Percentiles rank a stretch among this genome's conserved stretches.
Conservation (phyloP, 225 moss, liverwort and hornwort genomes). For the Polytrichum commune region DNA sequence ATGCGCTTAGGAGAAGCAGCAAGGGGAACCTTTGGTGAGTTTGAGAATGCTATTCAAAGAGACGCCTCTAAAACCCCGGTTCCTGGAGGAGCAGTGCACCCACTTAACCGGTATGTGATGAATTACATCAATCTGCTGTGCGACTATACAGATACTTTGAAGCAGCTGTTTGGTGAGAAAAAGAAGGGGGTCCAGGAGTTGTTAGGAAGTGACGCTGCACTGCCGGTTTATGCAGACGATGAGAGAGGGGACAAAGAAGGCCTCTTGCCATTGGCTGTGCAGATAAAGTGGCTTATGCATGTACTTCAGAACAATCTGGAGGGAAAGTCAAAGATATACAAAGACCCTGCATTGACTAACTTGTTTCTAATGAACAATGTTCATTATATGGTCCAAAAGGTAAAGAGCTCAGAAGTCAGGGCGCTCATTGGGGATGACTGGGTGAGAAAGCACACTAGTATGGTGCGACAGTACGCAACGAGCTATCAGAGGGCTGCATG, state of each 20-base stretch:
- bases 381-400: conserved; percentile 97
- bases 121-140: conserved; percentile 91
- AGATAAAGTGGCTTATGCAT: conserved; percentile 86
- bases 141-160: conserved; percentile 88
- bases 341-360: conserved; percentile 75
- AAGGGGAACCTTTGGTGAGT: conserved; percentile 80
- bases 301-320: conserved; percentile 86
- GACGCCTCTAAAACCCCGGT: conserved; percentile 69
- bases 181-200: conserved; percentile 77
- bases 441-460: conserved; percentile 77
- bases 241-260: conserved; percentile 59
- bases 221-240: conserved; percentile 60
- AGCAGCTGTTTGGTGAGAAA: conserved; percentile 83
- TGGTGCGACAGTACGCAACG: conserved; percentile 82
- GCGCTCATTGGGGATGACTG: conserved; percentile 88
- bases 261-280: conserved; percentile 77
- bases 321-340: conserved; percentile 85
- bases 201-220: conserved; percentile 56
- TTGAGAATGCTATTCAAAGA: conserved; percentile 90
- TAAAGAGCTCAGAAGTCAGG: conserved; percentile 78
- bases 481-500: conserved; percentile 91
- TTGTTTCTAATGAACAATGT: conserved; percentile 98
- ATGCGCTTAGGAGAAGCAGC: conserved; percentile 95
- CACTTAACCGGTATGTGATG: conserved; percentile 96
- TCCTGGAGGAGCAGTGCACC: conserved; percentile 88